These are phyloP conservation scores for Fusarium torulosum DNA, from an alignment of 2,329 filamentous ascomycete species.

Conservation along the genomic window DNA sequence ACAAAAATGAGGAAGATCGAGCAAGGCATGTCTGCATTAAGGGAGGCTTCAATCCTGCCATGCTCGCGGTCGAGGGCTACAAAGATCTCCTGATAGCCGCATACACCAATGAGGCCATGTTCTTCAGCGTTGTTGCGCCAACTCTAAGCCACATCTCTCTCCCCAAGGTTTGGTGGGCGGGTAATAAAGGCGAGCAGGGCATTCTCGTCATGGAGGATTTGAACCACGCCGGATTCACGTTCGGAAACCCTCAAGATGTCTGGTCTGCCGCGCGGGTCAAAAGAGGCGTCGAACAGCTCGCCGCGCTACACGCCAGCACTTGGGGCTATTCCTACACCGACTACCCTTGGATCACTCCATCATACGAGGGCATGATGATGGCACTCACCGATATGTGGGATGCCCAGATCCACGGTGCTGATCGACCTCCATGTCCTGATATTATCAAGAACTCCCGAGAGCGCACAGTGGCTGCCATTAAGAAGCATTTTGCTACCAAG, in stretches of 20 bases:
- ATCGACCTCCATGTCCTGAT: slow-evolving; percentile 10
- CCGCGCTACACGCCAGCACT: slow-evolving; percentile 19
- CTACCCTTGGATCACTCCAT: slow-evolving; percentile 11
- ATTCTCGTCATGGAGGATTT: slow-evolving; percentile 30
- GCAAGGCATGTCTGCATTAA: slow-evolving; percentile 15
- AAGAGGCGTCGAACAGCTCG: slow-evolving; percentile 1
- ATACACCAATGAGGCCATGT: slow-evolving; percentile 10
- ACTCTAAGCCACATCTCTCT: background rate
- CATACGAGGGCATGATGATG: slow-evolving; percentile 23
- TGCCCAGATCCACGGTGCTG: background rate
- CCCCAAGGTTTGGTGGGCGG: slow-evolving; percentile 4
- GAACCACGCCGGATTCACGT: slow-evolving; percentile 1
- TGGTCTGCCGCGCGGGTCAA: slow-evolving; percentile 1
- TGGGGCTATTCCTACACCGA: slow-evolving; percentile 9
- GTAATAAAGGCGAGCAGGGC: background rate
- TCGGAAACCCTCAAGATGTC: slow-evolving; percentile 10
- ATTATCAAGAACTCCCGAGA: slow-evolving; percentile 6
- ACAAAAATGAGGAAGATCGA: background rate
- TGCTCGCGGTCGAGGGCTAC: background rate
- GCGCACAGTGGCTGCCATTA: slow-evolving; percentile 9
- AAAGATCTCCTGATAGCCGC: background rate
- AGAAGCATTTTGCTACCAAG: slow-evolving; percentile 19
- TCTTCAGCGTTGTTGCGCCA: slow-evolving; percentile 3
- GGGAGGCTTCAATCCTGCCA: slow-evolving; percentile 17
- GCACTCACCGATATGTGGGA: slow-evolving; percentile 16